phyloP scores from a whole-genome alignment of 257 asterid species.

The Fraxinus cuspidata region DNA sequence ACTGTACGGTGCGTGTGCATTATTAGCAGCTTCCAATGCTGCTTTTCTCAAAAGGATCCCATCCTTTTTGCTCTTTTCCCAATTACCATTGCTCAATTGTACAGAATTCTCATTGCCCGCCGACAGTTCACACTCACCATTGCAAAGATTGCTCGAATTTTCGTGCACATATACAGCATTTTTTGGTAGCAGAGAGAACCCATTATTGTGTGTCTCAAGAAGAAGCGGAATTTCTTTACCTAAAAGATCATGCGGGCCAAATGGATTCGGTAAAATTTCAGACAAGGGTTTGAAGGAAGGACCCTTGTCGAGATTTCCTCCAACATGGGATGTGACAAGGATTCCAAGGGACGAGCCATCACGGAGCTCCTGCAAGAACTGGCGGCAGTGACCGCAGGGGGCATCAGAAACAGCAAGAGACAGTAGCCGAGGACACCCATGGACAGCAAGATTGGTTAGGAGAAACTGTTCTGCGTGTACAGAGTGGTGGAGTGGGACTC shows the following conservation, averaged over 20 bases:
- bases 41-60: conserved; percentile 35
- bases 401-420: conserved; percentile 82
- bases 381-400: conserved; percentile 98
- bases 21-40: conserved; percentile 77
- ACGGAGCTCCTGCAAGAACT: conserved; percentile 82
- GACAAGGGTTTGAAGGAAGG: conserved; percentile 48
- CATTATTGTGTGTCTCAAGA: conserved; percentile 61
- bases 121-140: conserved; percentile 32
- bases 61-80: conserved; percentile 16
- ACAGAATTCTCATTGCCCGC: not conserved
- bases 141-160: conserved; percentile 24
- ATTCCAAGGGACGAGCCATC: conserved; percentile 50
- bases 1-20: conserved; percentile 84
- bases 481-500: conserved; percentile 77
- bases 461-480: conserved; percentile 94
- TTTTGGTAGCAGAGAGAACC: conserved; percentile 26
- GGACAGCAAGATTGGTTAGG: conserved; percentile 55
- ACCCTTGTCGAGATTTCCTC: conserved; percentile 4
- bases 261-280: conserved; percentile 62
- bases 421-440: conserved; percentile 56
- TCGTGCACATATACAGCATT: not conserved
- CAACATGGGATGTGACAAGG: conserved; percentile 46
- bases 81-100: conserved; percentile 42
- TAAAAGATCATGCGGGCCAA: conserved; percentile 80
- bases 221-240: conserved; percentile 60